These are phyloP conservation scores for Mycena capillaripes DNA, from an alignment of 768 basidiomycete species.

Conservation along the genomic window DNA sequence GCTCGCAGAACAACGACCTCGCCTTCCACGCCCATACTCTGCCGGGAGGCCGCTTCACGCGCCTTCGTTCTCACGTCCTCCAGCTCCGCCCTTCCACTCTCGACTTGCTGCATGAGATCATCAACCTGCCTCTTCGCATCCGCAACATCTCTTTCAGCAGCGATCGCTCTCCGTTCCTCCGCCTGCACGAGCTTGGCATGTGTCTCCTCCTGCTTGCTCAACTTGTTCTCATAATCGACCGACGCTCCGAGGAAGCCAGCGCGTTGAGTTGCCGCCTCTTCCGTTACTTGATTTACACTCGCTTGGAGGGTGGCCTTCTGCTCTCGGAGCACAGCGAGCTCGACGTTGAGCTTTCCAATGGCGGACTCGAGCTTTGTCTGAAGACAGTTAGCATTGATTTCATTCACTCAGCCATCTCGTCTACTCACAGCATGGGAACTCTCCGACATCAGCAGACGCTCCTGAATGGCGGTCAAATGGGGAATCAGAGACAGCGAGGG, in stretches of 20 bases:
- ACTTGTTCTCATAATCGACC: slow-evolving; percentile 45
- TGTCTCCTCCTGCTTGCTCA: slow-evolving; percentile 41
- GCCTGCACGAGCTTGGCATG: slow-evolving; percentile 38
- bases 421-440: slow-evolving; percentile 51
- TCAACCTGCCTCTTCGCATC: slow-evolving; percentile 38
- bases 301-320: slow-evolving; percentile 50
- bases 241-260: slow-evolving; percentile 32
- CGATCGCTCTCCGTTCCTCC: slow-evolving; percentile 44
- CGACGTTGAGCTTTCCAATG: slow-evolving; percentile 50
- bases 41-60: slow-evolving; percentile 30
- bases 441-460: slow-evolving; percentile 46
- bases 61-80: slow-evolving; percentile 25
- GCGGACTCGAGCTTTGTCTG: slow-evolving; percentile 47
- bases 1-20: slow-evolving; percentile 32
- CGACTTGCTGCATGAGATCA: slow-evolving; percentile 31
- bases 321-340: slow-evolving; percentile 57
- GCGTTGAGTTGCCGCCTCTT: slow-evolving; percentile 43
- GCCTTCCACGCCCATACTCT: slow-evolving; percentile 21
- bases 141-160: slow-evolving; percentile 43
- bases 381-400: neutral
- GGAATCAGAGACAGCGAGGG: neutral
- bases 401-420: neutral
- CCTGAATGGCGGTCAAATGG: slow-evolving; percentile 28
- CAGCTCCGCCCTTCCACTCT: slow-evolving; percentile 27
- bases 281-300: slow-evolving; percentile 42